Conservation (phyloP, 1,139 yeast genomes). For the Sugiyamaella paludigena region DNA sequence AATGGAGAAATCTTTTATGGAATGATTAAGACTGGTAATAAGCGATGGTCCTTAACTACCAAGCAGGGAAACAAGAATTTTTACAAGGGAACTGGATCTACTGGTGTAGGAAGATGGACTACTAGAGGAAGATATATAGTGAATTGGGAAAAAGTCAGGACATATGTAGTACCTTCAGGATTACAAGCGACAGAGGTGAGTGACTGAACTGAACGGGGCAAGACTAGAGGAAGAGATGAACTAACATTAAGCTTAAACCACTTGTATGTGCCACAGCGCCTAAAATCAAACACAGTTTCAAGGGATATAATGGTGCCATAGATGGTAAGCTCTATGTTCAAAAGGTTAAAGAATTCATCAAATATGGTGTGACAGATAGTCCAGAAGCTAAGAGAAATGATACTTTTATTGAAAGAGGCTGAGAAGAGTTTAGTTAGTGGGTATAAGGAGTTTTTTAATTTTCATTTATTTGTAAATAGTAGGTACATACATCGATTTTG, state of each 20-base stretch:
- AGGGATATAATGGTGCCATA: conserved; percentile 68
- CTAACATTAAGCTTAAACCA: conserved; percentile 53
- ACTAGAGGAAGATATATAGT: conserved; percentile 70
- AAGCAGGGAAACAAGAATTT: conserved; percentile 92
- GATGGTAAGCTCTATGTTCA: conserved; percentile 74
- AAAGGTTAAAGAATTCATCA: conserved; percentile 71
- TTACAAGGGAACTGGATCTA: conserved; percentile 94
- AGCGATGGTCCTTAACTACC: conserved; percentile 81
- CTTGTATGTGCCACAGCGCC: conserved; percentile 73
- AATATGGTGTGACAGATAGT: conserved; percentile 53
- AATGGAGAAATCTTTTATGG: conserved; percentile 89
- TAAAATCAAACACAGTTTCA: conserved; percentile 61
- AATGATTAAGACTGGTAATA: conserved; percentile 69
- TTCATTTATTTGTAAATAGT: neutral
- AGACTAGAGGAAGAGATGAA: no score
- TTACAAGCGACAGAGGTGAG: conserved; percentile 33
- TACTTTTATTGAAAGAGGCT: conserved; percentile 36
- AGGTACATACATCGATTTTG: no score
- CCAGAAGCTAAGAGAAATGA: conserved; percentile 29
- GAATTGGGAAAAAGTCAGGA: conserved; percentile 83
- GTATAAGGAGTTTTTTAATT: neutral
- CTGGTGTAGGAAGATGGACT: conserved; percentile 85
- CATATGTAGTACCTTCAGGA: conserved; percentile 75
- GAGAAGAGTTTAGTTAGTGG: conserved; percentile 4
- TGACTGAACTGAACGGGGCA: conserved; percentile 12